Conservation (phyloP, 164 flowering plant species). For the Chimonanthus salicifolius region DNA sequence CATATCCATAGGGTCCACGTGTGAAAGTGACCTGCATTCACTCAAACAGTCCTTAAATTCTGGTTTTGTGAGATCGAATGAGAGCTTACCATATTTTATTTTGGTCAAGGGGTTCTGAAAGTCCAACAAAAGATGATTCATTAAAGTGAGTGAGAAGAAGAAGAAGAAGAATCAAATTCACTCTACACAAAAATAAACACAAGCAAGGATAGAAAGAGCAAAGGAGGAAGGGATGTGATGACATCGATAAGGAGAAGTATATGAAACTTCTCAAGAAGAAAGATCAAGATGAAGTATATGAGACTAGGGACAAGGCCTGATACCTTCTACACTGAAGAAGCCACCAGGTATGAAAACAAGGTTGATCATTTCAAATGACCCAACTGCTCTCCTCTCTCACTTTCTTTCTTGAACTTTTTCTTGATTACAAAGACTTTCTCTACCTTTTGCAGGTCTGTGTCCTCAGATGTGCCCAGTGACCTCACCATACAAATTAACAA, state of each 20-base stretch:
- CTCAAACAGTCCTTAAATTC: neutral
- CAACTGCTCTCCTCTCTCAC: neutral
- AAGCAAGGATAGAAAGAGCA: neutral
- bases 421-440: neutral
- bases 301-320: conserved; percentile 82
- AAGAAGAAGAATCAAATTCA: neutral
- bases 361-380: neutral
- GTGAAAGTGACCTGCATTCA: neutral
- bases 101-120: neutral
- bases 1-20: conserved; percentile 2
- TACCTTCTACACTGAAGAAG: conserved; percentile 75
- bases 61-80: neutral
- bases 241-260: conserved; percentile 2
- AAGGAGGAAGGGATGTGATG: conserved; percentile 3
- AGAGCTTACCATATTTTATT: neutral
- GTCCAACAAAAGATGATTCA: neutral
- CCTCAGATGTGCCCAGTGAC: conserved; percentile 59
- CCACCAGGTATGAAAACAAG: conserved; percentile 48
- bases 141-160: neutral
- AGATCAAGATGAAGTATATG: conserved; percentile 81
- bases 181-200: too few relatives aligned
- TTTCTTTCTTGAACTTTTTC: too few relatives aligned
- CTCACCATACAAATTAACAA: conserved; percentile 55
- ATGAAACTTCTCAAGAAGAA: neutral
- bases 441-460: conserved; percentile 46